Base-by-base conservation (phyloP, 495 filamentous ascomycete genomes). In the Pyrenula aspistea region DNA sequence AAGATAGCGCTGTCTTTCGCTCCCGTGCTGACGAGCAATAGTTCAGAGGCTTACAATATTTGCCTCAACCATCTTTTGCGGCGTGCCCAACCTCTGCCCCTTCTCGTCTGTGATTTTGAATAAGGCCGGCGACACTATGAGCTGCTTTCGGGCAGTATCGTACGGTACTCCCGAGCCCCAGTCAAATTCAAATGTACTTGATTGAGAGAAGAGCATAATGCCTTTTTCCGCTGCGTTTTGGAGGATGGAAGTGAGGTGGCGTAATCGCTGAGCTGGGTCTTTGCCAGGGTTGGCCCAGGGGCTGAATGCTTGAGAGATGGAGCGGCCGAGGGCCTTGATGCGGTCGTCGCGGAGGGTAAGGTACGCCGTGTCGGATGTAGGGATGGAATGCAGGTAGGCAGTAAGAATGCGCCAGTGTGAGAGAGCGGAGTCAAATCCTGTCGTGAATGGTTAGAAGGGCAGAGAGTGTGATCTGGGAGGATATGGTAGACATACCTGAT, bases 331-430 rank as follows among this genome's bases (percentile, higher is more conserved):
- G 10, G 51, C 25, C 24, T 20, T 48, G 20, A 63, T 63, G 20
- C 53, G 54, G 21, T 10, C n/a, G 2, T 62, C 48, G 20, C 60
- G 56, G 12, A 54, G 22, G 24, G 51, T 54, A 31, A 36, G 55
- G 36, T 63, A 63, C 22, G 20, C 51, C 2, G 25, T 12, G 12
- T 62, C 51, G 12, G 59, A 24, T 10, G 11, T 21, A 22, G 57
- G 24, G 12, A 36, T 24, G 2, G 57, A 54, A 12, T 47, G 24
- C 10, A 63, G 57, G 23, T 63, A 60, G 23, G 60, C 57, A 0
- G 60, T 63, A n/a, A 62, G 48, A 12, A 55, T 51, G 10, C 61
- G 61, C 62, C 62, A 63, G 53, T 36, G 49, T 12, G 62, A 63
- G 20, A 63, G 23, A 3, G 51, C 31, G 23, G 56, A 54, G 1